phyloP scores from a whole-genome alignment of 306 rosid species.

The Clitoria ternatea region DNA sequence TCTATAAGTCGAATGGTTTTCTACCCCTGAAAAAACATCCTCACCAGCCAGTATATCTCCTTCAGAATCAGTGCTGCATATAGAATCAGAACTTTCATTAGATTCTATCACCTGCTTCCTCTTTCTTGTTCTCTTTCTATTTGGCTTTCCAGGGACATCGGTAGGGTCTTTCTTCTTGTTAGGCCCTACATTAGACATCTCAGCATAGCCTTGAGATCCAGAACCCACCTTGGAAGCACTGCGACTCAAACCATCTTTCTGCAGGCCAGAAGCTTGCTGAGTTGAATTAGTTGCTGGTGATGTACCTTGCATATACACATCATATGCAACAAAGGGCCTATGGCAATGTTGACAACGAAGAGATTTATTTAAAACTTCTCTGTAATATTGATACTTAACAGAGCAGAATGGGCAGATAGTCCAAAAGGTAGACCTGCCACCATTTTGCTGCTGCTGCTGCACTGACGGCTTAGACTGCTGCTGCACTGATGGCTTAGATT shows the following conservation, averaged over 20 bases:
- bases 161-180: constrained; percentile 18
- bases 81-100: constrained; percentile 46
- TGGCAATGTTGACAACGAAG: constrained; percentile 67
- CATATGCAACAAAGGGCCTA: constrained; percentile 60
- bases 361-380: constrained; percentile 55
- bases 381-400: constrained; percentile 64
- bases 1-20: constrained; percentile 27
- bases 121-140: constrained; percentile 47
- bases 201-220: constrained; percentile 35
- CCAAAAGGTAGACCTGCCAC: constrained; percentile 65
- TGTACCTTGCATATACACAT: constrained; percentile 33
- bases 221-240: constrained; percentile 38
- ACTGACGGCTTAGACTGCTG: constrained; percentile 35
- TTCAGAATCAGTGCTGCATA: constrained; percentile 45
- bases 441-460: constrained; percentile 33
- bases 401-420: constrained; percentile 82
- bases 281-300: constrained; percentile 37
- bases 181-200: constrained; percentile 31
- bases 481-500: constrained; percentile 2
- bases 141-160: constrained; percentile 35
- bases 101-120: constrained; percentile 46
- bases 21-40: constrained; percentile 39
- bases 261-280: constrained; percentile 43
- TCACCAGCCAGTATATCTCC: constrained; percentile 35
- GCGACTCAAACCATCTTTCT: constrained; percentile 28